These are phyloP conservation scores for Priceomyces castillae DNA, from an alignment of 805 yeast species.

Conservation along the genomic window DNA sequence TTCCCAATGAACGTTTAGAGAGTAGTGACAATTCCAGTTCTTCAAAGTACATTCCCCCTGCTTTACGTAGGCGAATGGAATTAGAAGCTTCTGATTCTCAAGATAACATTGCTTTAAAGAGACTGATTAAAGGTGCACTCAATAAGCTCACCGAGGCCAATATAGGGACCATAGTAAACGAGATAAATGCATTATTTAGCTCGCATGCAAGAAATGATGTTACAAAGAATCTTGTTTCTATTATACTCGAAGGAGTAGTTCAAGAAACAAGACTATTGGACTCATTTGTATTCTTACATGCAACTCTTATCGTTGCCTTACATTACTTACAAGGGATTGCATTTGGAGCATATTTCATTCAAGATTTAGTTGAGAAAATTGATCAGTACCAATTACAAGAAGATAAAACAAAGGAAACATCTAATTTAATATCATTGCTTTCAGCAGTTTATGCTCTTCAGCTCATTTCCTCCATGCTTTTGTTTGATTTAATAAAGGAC, in stretches of 20 bases:
- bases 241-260: constrained; percentile 62
- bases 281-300: constrained; percentile 73
- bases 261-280: constrained; percentile 68
- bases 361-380: constrained; percentile 70
- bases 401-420: constrained; percentile 43
- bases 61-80: constrained; percentile 58
- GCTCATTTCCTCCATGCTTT: constrained; percentile 64
- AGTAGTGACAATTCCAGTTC: constrained; percentile 17
- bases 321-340: constrained; percentile 81
- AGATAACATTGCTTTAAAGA: constrained; percentile 48
- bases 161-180: constrained; percentile 63
- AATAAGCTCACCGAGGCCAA: constrained; percentile 91
- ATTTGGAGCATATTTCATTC: constrained; percentile 85
- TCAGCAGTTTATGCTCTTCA: constrained; percentile 78
- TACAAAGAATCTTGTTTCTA: constrained; percentile 62
- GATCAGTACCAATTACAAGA: constrained; percentile 39
- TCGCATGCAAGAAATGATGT: constrained; percentile 77
- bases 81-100: constrained; percentile 36
- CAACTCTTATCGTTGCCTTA: constrained; percentile 71
- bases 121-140: constrained; percentile 71
- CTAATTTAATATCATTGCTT: constrained; percentile 70
- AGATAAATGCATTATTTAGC: constrained; percentile 60
- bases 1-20: constrained; percentile 7
- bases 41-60: constrained; percentile 79
- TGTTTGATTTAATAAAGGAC: constrained; percentile 69